phyloP scores from a whole-genome alignment of 139 green algal species.

The Spirogloea muscicola region DNA sequence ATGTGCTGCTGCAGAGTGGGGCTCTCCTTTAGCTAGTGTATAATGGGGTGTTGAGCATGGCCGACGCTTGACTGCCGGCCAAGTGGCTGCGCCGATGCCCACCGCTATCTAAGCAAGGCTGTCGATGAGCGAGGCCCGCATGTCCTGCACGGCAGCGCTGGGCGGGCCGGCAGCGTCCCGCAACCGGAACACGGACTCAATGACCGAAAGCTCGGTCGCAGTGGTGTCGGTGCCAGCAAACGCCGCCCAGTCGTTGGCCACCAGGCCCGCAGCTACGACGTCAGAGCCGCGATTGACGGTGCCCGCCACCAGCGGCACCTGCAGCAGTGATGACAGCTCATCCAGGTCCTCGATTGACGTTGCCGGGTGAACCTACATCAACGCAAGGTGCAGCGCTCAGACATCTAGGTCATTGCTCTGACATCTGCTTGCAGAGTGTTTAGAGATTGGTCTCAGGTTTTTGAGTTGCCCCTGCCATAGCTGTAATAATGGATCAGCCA shows the following conservation, averaged over 20 bases:
- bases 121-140: constrained; percentile 87
- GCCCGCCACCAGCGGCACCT: constrained; percentile 93
- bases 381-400: too few relatives aligned
- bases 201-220: constrained; percentile 89
- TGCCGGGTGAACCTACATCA: constrained; percentile 75
- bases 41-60: too few relatives aligned
- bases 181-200: constrained; percentile 94
- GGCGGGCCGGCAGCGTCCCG: constrained; percentile 75
- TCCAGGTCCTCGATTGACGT: constrained; percentile 97
- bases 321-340: constrained; percentile 86
- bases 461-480: too few relatives aligned
- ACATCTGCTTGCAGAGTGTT: too few relatives aligned
- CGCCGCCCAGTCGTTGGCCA: constrained; percentile 94
- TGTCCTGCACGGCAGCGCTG: constrained; percentile 79
- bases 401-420: too few relatives aligned
- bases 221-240: constrained; percentile 97
- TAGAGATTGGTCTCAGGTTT: too few relatives aligned
- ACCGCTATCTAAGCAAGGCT: too few relatives aligned
- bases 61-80: too few relatives aligned
- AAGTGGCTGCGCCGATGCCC: too few relatives aligned
- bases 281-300: constrained; percentile 95
- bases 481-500: too few relatives aligned
- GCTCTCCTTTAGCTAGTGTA: too few relatives aligned
- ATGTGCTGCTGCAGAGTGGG: too few relatives aligned
- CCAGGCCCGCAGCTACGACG: constrained; percentile 83